Evolutionary conservation across 495 filamentous ascomycete species (phyloP).

Genomic region (Penicillium antarcticum): DNA sequence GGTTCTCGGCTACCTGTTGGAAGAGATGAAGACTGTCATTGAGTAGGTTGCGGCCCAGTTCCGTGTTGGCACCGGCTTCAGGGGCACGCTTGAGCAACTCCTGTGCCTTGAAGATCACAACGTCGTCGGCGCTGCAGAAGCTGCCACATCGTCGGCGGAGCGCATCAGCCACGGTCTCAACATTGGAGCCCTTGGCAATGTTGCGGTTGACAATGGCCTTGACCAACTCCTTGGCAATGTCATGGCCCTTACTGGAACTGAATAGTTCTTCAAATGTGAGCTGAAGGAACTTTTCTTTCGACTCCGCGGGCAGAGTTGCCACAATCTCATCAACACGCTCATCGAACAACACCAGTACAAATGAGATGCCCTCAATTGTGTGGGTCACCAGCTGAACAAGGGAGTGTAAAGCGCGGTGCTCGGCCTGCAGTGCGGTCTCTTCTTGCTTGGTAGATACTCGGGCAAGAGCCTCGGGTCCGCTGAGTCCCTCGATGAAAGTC

Average conservation of each 20-base stretch:
- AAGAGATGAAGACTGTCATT: slow-evolving; percentile 88
- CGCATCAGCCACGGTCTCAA: slow-evolving; percentile 94
- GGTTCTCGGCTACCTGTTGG: slow-evolving; percentile 74
- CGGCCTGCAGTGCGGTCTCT: slow-evolving; percentile 83
- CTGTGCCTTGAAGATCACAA: slow-evolving; percentile 96
- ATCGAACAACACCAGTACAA: slow-evolving; percentile 88
- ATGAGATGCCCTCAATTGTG: slow-evolving; percentile 93
- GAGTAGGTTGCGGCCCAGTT: slow-evolving; percentile 73
- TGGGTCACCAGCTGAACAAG: slow-evolving; percentile 76
- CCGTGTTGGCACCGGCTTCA: slow-evolving; percentile 70
- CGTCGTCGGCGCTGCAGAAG: slow-evolving; percentile 96
- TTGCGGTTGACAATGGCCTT: slow-evolving; percentile 98
- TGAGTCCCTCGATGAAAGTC: slow-evolving; percentile 85
- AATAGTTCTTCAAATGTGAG: slow-evolving; percentile 88
- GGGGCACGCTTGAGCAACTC: slow-evolving; percentile 84
- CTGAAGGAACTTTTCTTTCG: slow-evolving; percentile 63
- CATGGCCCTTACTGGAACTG: slow-evolving; percentile 70
- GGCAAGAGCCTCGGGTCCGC: slow-evolving; percentile 75
- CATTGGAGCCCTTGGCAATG: slow-evolving; percentile 91
- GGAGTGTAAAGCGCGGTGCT: slow-evolving; percentile 88
- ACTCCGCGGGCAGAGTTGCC: slow-evolving; percentile 64
- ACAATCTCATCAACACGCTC: slow-evolving; percentile 88
- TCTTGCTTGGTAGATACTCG: slow-evolving; percentile 75
- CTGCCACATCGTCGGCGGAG: slow-evolving; percentile 85
- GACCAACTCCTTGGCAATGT: slow-evolving; percentile 92